Percentiles rank a stretch among this genome's conserved stretches.
Evolutionary conservation across 1,284 basidiomycete genomes (phyloP).

Genomic region (Sanguinoderma infundibulare): DNA sequence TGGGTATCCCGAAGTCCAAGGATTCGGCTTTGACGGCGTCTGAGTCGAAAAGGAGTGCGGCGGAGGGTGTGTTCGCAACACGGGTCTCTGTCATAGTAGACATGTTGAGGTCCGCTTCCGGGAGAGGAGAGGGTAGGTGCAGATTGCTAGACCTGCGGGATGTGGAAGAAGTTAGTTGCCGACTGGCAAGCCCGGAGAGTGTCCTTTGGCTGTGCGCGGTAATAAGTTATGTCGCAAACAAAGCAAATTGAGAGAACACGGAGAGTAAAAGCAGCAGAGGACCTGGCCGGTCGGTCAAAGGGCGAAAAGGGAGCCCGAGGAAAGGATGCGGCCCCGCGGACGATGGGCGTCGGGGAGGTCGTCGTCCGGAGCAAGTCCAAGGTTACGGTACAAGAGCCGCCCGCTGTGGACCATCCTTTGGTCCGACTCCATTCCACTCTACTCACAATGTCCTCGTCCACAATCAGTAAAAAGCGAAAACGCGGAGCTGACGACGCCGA

Average conservation of each 20-base stretch:
- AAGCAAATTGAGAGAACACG: background rate
- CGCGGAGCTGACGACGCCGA: conserved; percentile 44
- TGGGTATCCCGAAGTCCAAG: conserved; percentile 11
- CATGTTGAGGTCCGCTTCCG: conserved; percentile 4
- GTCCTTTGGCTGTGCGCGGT: background rate
- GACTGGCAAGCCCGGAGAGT: background rate
- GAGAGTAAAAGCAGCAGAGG: conserved; percentile 1
- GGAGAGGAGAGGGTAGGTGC: background rate
- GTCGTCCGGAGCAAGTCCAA: conserved; percentile 9
- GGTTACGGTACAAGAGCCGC: too few species aligned
- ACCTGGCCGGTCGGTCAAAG: background rate
- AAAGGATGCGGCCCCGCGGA: too few species aligned
- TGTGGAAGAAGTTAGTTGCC: conserved; percentile 8
- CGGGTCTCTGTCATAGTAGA: conserved; percentile 24
- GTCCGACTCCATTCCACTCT: background rate
- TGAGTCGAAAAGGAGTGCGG: conserved; percentile 22
- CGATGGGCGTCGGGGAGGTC: conserved; percentile 6
- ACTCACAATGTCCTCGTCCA: conserved; percentile 22
- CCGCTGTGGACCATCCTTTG: background rate
- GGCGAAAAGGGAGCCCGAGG: background rate
- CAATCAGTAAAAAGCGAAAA: conserved; percentile 63
- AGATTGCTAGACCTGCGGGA: conserved; percentile 6
- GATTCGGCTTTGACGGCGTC: conserved; percentile 21
- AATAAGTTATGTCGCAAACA: conserved; percentile 13
- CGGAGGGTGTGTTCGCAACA: conserved; percentile 9